Base-by-base conservation (phyloP, 371 early-diverging fungal species). In the Rhizopus sp. region DNA sequence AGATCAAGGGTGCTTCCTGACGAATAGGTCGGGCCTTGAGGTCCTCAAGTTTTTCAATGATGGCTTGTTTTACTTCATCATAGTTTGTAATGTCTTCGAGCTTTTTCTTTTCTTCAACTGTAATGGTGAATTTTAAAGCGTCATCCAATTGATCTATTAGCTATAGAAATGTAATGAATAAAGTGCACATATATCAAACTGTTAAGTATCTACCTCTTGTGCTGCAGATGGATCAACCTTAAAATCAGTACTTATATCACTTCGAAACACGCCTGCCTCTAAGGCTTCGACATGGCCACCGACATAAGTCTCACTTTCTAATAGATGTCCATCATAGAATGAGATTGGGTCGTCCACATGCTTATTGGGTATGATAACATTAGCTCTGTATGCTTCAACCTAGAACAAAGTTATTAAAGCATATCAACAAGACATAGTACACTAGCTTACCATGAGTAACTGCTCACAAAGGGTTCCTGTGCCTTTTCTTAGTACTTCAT, bases 271-370 rank as follows among this genome's bases (percentile, higher is more conserved):
- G 34, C 99, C 99, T 1, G 98, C 96, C 72, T 97, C 95, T 32
- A 99, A 75, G 3, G 99, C 99, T 79, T 99, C 99, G 9, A 99
- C 99, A 73, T 99, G 99, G 0, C 99, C 99, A 52, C 99, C 99
- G 8, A 99, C 98, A 70, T 99, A 99, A 0, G 99, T 99, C 64
- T 99, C 95, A 57, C 90, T 91, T 61, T 96, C 95, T 5, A 98
- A 68, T 31, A 98, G 73, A 70, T 96, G 94, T 0, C 98, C 99
- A 13, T 99, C 90, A 68, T 89, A 92, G 56, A 88, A 81, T 60
- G 91, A 86, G 52, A 87, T 88, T 1, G 70, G 65, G 44, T 85
- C 80, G 15, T 94, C 95, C 3, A 72, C 68, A 61, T 95, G 94
- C 69, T 98, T 98, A 78, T 98, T 98, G 3, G 96, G 95, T 83